Base-by-base conservation (phyloP, 75 land plant species). In the Pinus tabuliformis region DNA sequence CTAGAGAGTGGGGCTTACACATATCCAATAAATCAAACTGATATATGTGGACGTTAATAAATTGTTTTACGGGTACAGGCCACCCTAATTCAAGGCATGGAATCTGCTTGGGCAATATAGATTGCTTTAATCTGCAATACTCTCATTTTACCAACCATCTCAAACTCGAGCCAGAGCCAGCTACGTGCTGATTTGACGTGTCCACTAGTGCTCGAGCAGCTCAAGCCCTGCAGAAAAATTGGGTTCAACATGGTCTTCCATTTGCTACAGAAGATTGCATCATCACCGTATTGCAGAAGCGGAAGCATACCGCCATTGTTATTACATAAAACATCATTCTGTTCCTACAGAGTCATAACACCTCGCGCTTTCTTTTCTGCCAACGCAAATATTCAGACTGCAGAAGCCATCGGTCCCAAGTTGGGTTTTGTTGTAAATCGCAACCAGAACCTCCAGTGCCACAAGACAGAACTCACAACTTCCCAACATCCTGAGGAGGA, bases 401-500 rank as follows among this genome's bases (percentile, higher is more conserved):
- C 21, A 52, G 36, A 14, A 54, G 18, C 36, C 57, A 56, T 7
- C 28, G 36, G 56, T 22, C 18, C 28, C 1, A 72, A 21, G 33
- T 26, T 72, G 57, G 73, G 18, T 11, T 72, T 52, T 54, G 33
- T 22, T 21, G 28, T 7, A 5, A 56, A 72, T 7, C 74, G 28
- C 30, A 56, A 22, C 15, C 26, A 56, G 21, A n/a, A 56, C 20
- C 11, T 72, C 36, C 54, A 72, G 7, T 21, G 0, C 58, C 33
- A 22, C 9, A 18, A 16, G 0, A 22, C 12, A 56, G 14, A 72
- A 56, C 30, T 49, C 20, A 39, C 13, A 39, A 24, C 21, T 33
- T 45, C 17, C 37, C 45, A 37, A 52, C 3, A 65, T 11, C 5
- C 58, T 62, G 59, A 73, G 81, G 62, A 68, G 62, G 15, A 76